Evolutionary conservation across 129 eudicot genomes (phyloP).

Genomic region (Artemisia argyi): DNA sequence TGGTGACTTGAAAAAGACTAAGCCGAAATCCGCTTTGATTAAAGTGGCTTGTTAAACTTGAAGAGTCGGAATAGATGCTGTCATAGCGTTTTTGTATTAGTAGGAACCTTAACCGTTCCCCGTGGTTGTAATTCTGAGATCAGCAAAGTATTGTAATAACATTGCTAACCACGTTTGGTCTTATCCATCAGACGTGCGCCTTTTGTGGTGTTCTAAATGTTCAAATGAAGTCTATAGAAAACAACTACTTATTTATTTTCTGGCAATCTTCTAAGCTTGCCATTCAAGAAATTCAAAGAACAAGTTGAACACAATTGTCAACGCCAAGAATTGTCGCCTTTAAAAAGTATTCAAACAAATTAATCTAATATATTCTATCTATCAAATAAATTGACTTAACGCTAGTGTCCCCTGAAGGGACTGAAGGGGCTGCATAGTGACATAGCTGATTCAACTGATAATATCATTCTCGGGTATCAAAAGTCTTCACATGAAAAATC

Average conservation of each 20-base stretch:
- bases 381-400: not conserved
- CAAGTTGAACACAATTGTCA: not conserved
- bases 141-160: not conserved
- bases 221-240: not conserved
- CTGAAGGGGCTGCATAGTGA: not conserved
- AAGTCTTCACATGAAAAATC: not conserved
- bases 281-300: too few species aligned
- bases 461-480: not conserved
- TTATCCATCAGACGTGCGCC: not conserved
- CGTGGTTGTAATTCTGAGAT: not conserved
- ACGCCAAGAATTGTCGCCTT: not conserved
- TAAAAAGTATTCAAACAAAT: not conserved
- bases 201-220: not conserved
- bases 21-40: not conserved
- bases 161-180: not conserved
- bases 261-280: too few species aligned
- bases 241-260: not conserved
- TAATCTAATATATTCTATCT: not conserved
- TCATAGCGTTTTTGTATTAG: too few species aligned
- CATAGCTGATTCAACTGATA: too few species aligned
- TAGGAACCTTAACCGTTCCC: too few species aligned
- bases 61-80: too few species aligned
- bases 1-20: not conserved
- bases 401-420: conserved; percentile 6
- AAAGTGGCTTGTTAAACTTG: too few species aligned